A percentile compares a stretch with the other conserved stretches of the same genome.
These are phyloP conservation scores for Fonsecaea monophora DNA, from an alignment of 2,329 filamentous ascomycete genomes.

Conservation along the genomic window DNA sequence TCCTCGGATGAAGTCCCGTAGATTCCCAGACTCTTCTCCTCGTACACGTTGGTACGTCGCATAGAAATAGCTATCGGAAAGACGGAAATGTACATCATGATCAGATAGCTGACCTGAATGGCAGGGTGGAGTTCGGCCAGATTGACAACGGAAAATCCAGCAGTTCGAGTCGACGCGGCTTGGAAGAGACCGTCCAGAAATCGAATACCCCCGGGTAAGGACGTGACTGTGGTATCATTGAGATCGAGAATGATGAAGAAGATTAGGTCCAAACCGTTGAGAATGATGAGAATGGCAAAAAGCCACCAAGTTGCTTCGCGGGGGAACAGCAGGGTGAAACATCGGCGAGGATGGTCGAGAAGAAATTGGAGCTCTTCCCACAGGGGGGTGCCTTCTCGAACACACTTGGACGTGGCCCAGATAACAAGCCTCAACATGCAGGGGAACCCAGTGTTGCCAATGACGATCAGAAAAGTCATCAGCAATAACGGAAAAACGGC, in stretches of 20 bases:
- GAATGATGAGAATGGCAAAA: constrained; percentile 78
- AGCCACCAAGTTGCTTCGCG: constrained; percentile 94
- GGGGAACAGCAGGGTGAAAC: constrained; percentile 94
- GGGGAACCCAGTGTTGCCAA: constrained; percentile 59
- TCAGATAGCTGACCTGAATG: constrained; percentile 72
- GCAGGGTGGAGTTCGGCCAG: constrained; percentile 81
- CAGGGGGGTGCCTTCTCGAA: constrained; percentile 70
- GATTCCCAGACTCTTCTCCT: constrained; percentile 67
- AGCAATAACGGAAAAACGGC: constrained; percentile 50
- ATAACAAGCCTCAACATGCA: constrained; percentile 77
- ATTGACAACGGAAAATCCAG: constrained; percentile 84
- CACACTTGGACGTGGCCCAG: constrained; percentile 75
- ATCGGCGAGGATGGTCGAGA: constrained; percentile 91
- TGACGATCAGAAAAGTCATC: constrained; percentile 50
- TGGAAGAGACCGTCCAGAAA: constrained; percentile 90
- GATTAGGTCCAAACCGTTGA: constrained; percentile 85
- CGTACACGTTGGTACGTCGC: constrained; percentile 66
- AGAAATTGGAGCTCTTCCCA: constrained; percentile 93
- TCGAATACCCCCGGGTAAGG: constrained; percentile 73
- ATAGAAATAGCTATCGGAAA: constrained; percentile 69
- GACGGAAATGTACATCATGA: constrained; percentile 71
- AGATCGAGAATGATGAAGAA: constrained; percentile 94
- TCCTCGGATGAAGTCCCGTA: constrained; percentile 74
- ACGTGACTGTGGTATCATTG: constrained; percentile 71
- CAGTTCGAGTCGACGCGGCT: constrained; percentile 85